Conservation (phyloP, 345 rosid species). For the Anacardium occidentale region DNA sequence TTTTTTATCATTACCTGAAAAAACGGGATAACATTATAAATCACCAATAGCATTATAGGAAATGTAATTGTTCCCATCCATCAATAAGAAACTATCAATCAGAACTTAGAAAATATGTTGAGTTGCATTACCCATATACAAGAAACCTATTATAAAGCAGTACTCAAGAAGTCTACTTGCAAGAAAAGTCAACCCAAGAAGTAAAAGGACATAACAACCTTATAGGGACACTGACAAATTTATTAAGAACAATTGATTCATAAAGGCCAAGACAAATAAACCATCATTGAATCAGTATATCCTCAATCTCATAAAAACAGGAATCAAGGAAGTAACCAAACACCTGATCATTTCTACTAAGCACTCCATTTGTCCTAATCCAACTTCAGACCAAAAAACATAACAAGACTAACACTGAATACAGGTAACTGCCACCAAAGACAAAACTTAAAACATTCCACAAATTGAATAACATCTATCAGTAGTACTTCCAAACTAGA, state of each 20-base stretch:
- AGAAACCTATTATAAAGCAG: neutral
- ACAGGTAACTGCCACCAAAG: neutral
- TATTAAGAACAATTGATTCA: neutral
- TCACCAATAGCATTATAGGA: slow-evolving; percentile 1
- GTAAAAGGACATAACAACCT: neutral
- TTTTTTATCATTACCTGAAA: slow-evolving; percentile 87
- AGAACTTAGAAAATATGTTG: neutral
- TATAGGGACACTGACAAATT: neutral
- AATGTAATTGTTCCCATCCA: neutral
- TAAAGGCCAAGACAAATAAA: neutral
- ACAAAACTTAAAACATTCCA: neutral
- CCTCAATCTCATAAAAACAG: neutral
- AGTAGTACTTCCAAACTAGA: too few species aligned
- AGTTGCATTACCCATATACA: neutral
- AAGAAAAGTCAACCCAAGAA: neutral
- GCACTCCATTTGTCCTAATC: neutral
- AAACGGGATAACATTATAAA: slow-evolving; percentile 13
- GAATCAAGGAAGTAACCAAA: neutral
- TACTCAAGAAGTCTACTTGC: neutral
- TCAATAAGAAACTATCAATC: neutral
- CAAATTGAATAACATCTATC: too few species aligned
- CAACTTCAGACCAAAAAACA: neutral
- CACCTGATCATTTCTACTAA: neutral
- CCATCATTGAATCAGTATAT: neutral
- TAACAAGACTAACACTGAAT: neutral